phyloP scores from a whole-genome alignment of 176 grass and related monocot species.

The Guadua angustifolia region DNA sequence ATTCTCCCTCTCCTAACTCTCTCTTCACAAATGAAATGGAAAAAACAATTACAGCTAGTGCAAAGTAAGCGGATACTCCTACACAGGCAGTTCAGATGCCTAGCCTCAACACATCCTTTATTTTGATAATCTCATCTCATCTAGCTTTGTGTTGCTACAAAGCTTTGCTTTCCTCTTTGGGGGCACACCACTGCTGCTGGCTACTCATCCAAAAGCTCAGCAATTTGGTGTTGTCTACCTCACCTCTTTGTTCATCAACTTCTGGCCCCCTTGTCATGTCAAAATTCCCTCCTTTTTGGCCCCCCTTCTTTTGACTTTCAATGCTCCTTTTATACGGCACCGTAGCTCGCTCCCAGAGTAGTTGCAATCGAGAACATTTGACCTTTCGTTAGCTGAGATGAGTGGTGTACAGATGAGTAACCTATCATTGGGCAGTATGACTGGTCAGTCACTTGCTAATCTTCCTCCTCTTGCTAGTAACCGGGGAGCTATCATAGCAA shows the following conservation, averaged over 20 bases:
- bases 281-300: conserved; percentile 41
- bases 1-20: conserved; percentile 34
- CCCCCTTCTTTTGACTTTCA: conserved; percentile 2
- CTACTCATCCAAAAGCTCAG: conserved; percentile 31
- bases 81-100: conserved; percentile 28
- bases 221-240: conserved; percentile 43
- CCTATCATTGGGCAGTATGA: conserved; percentile 42
- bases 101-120: conserved; percentile 45
- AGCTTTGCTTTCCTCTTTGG: conserved; percentile 36
- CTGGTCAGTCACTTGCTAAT: conserved; percentile 53
- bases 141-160: conserved; percentile 37
- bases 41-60: conserved; percentile 51
- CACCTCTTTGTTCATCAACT: conserved; percentile 55
- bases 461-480: conserved; percentile 78
- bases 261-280: conserved; percentile 40
- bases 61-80: conserved; percentile 27
- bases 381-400: conserved; percentile 38
- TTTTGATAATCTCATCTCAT: conserved; percentile 45
- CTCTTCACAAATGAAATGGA: conserved; percentile 40
- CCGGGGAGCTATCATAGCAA: conserved; percentile 38
- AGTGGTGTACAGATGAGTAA: conserved; percentile 26
- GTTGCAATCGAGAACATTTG: conserved; percentile 30
- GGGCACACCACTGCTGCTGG: conserved; percentile 37
- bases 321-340: conserved; percentile 27
- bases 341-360: conserved; percentile 13